Base-by-base conservation (phyloP, 768 basidiomycete genomes). In the Galerina sulciceps region DNA sequence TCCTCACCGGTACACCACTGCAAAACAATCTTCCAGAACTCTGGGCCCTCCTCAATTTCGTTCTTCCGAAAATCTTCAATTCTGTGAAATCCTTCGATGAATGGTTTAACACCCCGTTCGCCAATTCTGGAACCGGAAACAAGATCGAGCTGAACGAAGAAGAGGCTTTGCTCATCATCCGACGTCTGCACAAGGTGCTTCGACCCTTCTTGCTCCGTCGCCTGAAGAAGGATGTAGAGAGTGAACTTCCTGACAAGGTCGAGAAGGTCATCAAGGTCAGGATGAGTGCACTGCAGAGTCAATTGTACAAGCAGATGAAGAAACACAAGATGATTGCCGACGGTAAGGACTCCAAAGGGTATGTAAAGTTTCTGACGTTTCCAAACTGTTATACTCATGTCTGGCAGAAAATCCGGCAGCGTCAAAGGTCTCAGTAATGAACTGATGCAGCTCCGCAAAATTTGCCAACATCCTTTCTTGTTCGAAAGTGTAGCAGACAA, bases 101-200 rank as follows among this genome's bases (percentile, higher is more conserved):
- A 70, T 99, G 97, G 97, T 99, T 99, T 83, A 99, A 98, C 77
- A 97, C 96, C 1, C 97, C 97, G 0, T 99, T 99, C 65, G 96
- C 97, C 59, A 98, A 94, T 74, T 94, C 95, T n/a, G 96, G 96
- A 31, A 92, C 93, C 0, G 90, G 91, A 8, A 96, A 99, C 77
- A 97, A 96, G 85, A 96, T 99, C 70, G 95, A 97, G 80, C 74
- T 99, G 79, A 97, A 96, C 76, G 97, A 99, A 90, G 97, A 99
- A 91, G 97, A 99, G 79, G 92, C 94, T 3, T 81, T 99, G 37
- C 89, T 99, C 56, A 94, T 99, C 69, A 97, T 99, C 70, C 89
- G 96, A 55, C 96, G 97, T 69, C 74, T 94, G 74, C 95, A 97
- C 67, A 98, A 98, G 76, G 95, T 98, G 70, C 84, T 98, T 20